Conservation (phyloP, 768 basidiomycete species). For the Filobasidium floriforme region DNA sequence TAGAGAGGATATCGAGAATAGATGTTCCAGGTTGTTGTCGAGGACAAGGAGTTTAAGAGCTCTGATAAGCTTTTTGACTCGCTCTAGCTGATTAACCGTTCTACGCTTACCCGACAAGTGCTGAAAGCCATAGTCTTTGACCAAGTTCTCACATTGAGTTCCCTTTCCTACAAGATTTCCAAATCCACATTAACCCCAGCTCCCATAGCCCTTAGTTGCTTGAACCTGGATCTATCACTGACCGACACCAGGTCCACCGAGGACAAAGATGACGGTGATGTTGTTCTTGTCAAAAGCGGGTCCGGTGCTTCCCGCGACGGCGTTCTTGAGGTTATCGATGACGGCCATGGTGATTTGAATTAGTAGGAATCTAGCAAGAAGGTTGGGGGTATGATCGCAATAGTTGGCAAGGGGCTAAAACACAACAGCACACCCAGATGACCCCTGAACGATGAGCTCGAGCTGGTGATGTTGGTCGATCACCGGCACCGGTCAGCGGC, state of each 20-base stretch:
- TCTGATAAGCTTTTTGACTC: not conserved
- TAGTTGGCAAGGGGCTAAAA: too few relatives aligned
- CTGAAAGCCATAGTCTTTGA: constrained; percentile 74
- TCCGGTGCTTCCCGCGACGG: constrained; percentile 17
- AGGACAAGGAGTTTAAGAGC: not conserved
- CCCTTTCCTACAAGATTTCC: constrained; percentile 74
- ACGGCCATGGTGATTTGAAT: constrained; percentile 24
- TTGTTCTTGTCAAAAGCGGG: constrained; percentile 62
- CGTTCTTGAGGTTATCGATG: constrained; percentile 36
- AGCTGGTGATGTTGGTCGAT: too few relatives aligned
- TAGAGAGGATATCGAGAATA: too few relatives aligned
- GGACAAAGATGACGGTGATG: constrained; percentile 84
- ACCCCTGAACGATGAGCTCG: too few relatives aligned
- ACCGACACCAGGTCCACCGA: constrained; percentile 96
- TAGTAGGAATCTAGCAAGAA: not conserved
- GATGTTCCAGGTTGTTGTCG: not conserved
- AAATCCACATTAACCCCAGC: constrained; percentile 85
- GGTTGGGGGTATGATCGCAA: not conserved
- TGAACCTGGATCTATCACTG: constrained; percentile 26
- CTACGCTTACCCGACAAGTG: constrained; percentile 76
- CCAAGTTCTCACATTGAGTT: constrained; percentile 81
- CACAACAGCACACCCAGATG: too few relatives aligned
- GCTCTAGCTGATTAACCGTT: not conserved
- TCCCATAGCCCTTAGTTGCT: constrained; percentile 47
- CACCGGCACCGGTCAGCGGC: too few relatives aligned